A percentile compares a stretch with the other conserved stretches of the same genome.
phyloP scores from a whole-genome alignment of 345 rosid species.

The Melaleuca alternifolia region DNA sequence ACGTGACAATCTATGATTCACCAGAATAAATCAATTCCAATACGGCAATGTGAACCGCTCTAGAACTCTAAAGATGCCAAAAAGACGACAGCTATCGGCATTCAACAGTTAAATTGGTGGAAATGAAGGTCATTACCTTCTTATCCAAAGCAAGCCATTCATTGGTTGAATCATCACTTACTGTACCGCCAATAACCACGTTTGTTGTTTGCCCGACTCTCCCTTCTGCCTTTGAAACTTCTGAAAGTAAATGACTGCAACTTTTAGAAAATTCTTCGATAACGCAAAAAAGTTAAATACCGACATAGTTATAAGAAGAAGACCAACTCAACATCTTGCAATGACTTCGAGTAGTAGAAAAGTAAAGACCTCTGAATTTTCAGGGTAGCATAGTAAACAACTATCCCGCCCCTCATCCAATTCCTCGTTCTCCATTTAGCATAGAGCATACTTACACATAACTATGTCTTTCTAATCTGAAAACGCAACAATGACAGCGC shows the following conservation, averaged over 20 bases:
- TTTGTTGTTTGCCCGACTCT: constrained; percentile 95
- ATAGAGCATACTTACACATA: neutral
- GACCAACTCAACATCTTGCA: neutral
- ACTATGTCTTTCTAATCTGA: neutral
- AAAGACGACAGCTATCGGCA: neutral
- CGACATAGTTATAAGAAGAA: neutral
- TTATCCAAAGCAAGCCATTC: constrained; percentile 94
- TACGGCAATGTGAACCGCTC: neutral
- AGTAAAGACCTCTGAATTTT: neutral
- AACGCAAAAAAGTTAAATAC: neutral
- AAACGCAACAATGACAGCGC: neutral
- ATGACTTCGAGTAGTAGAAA: neutral
- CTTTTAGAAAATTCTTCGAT: neutral
- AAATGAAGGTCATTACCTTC: constrained; percentile 39
- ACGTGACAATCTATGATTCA: neutral
- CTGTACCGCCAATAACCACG: constrained; percentile 89
- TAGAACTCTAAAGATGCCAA: neutral
- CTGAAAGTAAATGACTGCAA: constrained; percentile 17
- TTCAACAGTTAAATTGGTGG: neutral
- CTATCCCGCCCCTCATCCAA: neutral
- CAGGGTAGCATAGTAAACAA: neutral
- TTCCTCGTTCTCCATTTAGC: neutral
- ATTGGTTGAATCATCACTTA: constrained; percentile 71
- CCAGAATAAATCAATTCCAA: neutral
- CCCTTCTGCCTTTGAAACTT: constrained; percentile 89